These are phyloP conservation scores for Coccinonectria pachysandricola DNA, from an alignment of 2,329 filamentous ascomycete genomes.

Conservation along the genomic window DNA sequence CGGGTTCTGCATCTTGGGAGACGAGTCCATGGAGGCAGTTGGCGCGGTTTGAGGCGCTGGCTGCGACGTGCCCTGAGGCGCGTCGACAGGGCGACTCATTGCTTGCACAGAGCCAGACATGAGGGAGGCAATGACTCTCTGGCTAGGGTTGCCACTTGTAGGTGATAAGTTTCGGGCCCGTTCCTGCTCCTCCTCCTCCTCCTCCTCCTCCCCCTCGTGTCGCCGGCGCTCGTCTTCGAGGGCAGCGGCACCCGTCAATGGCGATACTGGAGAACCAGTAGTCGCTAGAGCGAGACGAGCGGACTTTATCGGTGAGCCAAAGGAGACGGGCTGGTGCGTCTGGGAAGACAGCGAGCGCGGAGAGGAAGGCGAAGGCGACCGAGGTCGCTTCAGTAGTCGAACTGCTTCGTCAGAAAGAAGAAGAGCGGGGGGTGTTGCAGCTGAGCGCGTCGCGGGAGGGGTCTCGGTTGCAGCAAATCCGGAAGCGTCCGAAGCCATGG, in stretches of 20 bases:
- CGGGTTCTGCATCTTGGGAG: conserved; percentile 26
- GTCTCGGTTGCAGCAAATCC: conserved; percentile 43
- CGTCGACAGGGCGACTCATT: conserved; percentile 47
- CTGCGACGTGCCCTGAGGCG: too few species aligned
- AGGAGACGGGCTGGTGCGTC: conserved; percentile 23
- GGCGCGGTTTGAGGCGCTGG: conserved; percentile 30
- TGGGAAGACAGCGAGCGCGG: conserved; percentile 21
- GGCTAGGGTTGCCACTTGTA: conserved; percentile 43
- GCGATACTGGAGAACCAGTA: conserved; percentile 31
- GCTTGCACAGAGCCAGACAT: conserved; percentile 41
- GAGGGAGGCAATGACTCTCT: conserved; percentile 41
- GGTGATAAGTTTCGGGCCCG: conserved; percentile 30
- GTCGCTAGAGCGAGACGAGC: conserved; percentile 37
- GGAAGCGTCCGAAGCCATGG: conserved; percentile 46
- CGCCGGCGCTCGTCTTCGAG: conserved; percentile 42
- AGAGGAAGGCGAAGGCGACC: conserved; percentile 35
- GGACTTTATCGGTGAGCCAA: conserved; percentile 43
- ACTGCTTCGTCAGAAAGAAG: conserved; percentile 31
- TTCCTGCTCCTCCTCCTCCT: conserved; percentile 29
- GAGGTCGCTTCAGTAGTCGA: conserved; percentile 33
- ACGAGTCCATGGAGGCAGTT: conserved; percentile 33
- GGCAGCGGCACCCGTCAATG: conserved; percentile 43
- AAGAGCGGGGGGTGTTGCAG: conserved; percentile 25
- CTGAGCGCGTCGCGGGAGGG: conserved; percentile 29
- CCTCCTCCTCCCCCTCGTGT: conserved; percentile 31